Evolutionary conservation across 306 rosid genomes (phyloP), one percentile per base, ranked within the genome.

Genomic region (Ziziphus jujuba): DNA sequence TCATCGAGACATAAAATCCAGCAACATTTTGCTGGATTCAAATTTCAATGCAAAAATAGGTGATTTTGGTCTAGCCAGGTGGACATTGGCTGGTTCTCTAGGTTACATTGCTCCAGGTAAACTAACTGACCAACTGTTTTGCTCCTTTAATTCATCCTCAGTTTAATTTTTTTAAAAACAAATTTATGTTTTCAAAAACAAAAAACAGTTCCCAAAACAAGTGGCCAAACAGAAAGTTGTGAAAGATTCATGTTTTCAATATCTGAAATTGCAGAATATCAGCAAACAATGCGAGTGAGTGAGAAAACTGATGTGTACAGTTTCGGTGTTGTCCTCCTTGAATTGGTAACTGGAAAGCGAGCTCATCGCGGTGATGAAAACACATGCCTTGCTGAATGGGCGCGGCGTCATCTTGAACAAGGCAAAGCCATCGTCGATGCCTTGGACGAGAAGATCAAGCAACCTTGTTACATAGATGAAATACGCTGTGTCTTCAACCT

Each of bases 91-190:
- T n/a, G 98, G 98, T 19, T 84, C 98, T 20, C 67, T 93, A 25
- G 98, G 98, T 72, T 93, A 93, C 79, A 80, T 93, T 65, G 98
- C 98, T 68, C 98, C 98, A 77, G 97, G 97, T 93, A 57, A 80
- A 40, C n/a, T 58, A 36, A 17, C n/a, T 34, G 1, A 14, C 22
- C 15, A 16, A 20, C 20, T 16, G 23, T 17, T 20, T 23, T 5
- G 7, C 4, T 5, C 19, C 5, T 10, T 66, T 14, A 20, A n/a
- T 9, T 28, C 6, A 23, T 34, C 22, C 15, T 33, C 14, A 16
- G n/a, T n/a, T n/a, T n/a, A n/a, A n/a, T n/a, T n/a, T n/a, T n/a
- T n/a, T n/a, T n/a, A n/a, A n/a, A n/a, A n/a, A n/a, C n/a, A n/a
- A n/a, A n/a, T n/a, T n/a, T n/a, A n/a, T n/a, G n/a, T n/a, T n/a